A percentile compares a stretch with the other conserved stretches of the same genome.
phyloP scores from a whole-genome alignment of 805 yeast genomes.

The Candida oleophila region DNA sequence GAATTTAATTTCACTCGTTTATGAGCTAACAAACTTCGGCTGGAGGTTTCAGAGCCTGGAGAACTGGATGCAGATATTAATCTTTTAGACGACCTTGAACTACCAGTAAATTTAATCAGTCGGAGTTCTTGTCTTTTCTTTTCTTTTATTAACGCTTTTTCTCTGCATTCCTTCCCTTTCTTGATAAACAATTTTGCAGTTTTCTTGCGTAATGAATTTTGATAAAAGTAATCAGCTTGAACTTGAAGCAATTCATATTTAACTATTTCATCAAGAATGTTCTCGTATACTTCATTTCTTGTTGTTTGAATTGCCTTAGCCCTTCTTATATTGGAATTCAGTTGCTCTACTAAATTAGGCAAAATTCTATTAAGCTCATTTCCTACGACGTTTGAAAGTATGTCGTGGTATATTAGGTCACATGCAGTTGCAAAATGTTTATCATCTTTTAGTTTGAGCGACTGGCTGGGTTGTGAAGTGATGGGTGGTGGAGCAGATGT shows the following conservation, averaged over 20 bases:
- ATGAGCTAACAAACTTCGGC: background rate
- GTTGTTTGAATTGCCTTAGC: slow-evolving; percentile 32
- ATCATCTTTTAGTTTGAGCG: slow-evolving; percentile 18
- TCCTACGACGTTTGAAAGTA: slow-evolving; percentile 21
- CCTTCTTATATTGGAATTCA: slow-evolving; percentile 21
- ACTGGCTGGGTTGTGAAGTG: background rate
- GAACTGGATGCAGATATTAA: background rate
- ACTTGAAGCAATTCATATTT: slow-evolving; percentile 42
- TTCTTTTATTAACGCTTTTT: slow-evolving; percentile 24
- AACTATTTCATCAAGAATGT: slow-evolving; percentile 60
- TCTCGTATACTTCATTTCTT: slow-evolving; percentile 52
- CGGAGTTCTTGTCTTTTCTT: slow-evolving; percentile 33
- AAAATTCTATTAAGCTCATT: slow-evolving; percentile 24
- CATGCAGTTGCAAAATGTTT: slow-evolving; percentile 29
- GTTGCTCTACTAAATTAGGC: slow-evolving; percentile 21
- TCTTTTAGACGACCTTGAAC: background rate
- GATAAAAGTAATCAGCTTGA: slow-evolving; percentile 44
- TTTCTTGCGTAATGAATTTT: slow-evolving; percentile 25
- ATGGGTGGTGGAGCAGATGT: background rate
- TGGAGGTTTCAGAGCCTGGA: background rate
- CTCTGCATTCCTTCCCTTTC: slow-evolving; percentile 20
- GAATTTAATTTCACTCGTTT: slow-evolving; percentile 17
- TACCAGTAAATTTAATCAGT: slow-evolving; percentile 6
- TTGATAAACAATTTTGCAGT: slow-evolving; percentile 29
- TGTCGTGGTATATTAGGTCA: slow-evolving; percentile 14